These are phyloP conservation scores for Priceomyces haplophilus DNA, from an alignment of 805 yeast species.

Conservation along the genomic window DNA sequence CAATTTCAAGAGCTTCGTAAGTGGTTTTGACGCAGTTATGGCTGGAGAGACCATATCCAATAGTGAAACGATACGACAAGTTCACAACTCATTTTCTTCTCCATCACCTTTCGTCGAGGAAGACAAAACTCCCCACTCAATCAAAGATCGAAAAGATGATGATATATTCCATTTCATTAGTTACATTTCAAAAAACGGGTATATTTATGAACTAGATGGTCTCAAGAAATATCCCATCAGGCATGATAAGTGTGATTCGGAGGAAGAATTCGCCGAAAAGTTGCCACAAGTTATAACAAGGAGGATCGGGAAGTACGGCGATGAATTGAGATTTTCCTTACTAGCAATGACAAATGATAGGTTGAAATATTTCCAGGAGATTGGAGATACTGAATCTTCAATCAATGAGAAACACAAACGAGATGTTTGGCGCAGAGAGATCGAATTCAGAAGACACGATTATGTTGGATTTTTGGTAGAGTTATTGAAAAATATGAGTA, in stretches of 20 bases:
- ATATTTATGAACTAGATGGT: conserved; percentile 62
- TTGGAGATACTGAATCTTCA: conserved; percentile 40
- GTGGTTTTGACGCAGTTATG: conserved; percentile 52
- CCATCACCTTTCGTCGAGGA: conserved; percentile 54
- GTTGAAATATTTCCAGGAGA: conserved; percentile 31
- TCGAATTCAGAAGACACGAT: conserved; percentile 52
- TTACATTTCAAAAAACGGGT: conserved; percentile 42
- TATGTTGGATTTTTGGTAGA: conserved; percentile 49
- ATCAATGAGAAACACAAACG: conserved; percentile 46
- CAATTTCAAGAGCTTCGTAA: conserved; percentile 48
- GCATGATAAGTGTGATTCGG: conserved; percentile 40
- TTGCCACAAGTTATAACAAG: conserved; percentile 44
- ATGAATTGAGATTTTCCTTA: conserved; percentile 56
- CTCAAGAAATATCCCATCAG: conserved; percentile 52
- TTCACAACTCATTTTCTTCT: conserved; percentile 60
- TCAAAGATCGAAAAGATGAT: conserved; percentile 39
- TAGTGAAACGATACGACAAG: conserved; percentile 52
- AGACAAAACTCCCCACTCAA: conserved; percentile 19
- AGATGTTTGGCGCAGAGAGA: conserved; percentile 52
- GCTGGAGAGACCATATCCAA: conserved; percentile 61
- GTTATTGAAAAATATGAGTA: conserved; percentile 41
- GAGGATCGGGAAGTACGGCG: conserved; percentile 46
- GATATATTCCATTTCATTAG: conserved; percentile 63
- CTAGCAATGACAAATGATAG: conserved; percentile 53
- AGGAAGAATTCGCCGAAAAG: conserved; percentile 41